These are phyloP conservation scores for Areca catechu DNA, from an alignment of 176 grass and related monocot species.

Conservation along the genomic window DNA sequence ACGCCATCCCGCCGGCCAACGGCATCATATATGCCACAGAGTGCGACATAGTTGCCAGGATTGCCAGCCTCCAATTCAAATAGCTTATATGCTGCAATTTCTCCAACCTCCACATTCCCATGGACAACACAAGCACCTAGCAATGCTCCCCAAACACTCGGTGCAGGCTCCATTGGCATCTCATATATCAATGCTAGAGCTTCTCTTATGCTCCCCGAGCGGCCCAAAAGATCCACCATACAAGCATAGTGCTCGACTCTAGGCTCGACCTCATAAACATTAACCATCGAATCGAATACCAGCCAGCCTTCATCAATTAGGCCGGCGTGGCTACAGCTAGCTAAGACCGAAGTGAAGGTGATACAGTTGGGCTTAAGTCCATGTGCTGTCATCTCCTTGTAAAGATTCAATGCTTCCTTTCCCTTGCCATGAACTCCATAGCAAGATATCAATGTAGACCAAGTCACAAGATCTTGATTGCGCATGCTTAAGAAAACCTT, in stretches of 20 bases:
- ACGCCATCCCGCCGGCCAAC: constrained; percentile 28
- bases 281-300: constrained; percentile 37
- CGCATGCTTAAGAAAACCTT: constrained; percentile 39
- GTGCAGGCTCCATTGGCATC: constrained; percentile 40
- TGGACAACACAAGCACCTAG: constrained; percentile 38
- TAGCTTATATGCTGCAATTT: constrained; percentile 44
- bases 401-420: constrained; percentile 27
- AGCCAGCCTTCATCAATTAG: constrained; percentile 29
- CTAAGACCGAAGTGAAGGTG: constrained; percentile 41
- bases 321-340: constrained; percentile 50
- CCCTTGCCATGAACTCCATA: constrained; percentile 47
- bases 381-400: constrained; percentile 27
- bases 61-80: constrained; percentile 52
- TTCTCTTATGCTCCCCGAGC: constrained; percentile 36
- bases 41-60: constrained; percentile 50
- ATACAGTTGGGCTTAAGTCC: constrained; percentile 38
- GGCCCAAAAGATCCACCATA: constrained; percentile 53
- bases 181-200: constrained; percentile 27
- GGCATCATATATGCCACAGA: constrained; percentile 42
- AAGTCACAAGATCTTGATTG: constrained; percentile 35
- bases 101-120: constrained; percentile 42
- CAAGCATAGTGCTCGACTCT: constrained; percentile 53
- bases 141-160: constrained; percentile 45
- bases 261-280: constrained; percentile 23
- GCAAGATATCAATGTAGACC: constrained; percentile 52